phyloP scores from a whole-genome alignment of 345 rosid genomes.

The Pugionium cornutum region DNA sequence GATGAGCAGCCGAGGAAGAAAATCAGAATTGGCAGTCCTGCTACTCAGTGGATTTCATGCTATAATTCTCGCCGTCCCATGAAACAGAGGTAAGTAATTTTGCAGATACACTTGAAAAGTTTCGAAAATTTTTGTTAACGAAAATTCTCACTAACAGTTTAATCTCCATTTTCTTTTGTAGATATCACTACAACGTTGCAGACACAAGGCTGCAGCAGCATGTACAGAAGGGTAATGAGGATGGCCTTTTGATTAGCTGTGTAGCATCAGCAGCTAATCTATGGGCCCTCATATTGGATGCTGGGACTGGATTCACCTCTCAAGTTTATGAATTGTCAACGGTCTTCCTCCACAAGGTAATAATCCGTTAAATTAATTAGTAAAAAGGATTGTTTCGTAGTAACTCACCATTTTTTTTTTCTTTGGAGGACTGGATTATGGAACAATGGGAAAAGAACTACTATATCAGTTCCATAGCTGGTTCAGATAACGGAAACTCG shows the following conservation, averaged over 20 bases:
- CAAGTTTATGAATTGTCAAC: neutral
- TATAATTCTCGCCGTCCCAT: neutral
- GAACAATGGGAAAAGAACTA: neutral
- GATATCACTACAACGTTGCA: slow-evolving; percentile 1
- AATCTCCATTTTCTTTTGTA: too few relatives aligned
- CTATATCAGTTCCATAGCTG: neutral
- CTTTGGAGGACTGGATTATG: neutral
- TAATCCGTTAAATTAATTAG: too few relatives aligned
- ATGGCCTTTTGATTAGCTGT: neutral
- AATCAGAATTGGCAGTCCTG: neutral
- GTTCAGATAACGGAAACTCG: slow-evolving; percentile 1
- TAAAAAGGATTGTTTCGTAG: too few relatives aligned
- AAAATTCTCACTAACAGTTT: neutral
- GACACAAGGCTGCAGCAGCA: neutral
- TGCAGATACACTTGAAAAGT: neutral
- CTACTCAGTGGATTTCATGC: neutral
- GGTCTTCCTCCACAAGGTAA: neutral
- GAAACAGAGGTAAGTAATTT: neutral
- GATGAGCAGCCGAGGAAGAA: neutral
- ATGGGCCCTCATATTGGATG: neutral
- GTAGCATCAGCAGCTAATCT: neutral
- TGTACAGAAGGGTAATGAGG: neutral
- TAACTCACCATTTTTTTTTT: too few relatives aligned
- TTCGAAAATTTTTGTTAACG: too few relatives aligned
- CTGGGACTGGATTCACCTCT: neutral